Percentiles rank a stretch among this genome's conserved stretches.
Evolutionary conservation across 2,329 filamentous ascomycete genomes (phyloP).

Genomic region (Botrytis fragariae): DNA sequence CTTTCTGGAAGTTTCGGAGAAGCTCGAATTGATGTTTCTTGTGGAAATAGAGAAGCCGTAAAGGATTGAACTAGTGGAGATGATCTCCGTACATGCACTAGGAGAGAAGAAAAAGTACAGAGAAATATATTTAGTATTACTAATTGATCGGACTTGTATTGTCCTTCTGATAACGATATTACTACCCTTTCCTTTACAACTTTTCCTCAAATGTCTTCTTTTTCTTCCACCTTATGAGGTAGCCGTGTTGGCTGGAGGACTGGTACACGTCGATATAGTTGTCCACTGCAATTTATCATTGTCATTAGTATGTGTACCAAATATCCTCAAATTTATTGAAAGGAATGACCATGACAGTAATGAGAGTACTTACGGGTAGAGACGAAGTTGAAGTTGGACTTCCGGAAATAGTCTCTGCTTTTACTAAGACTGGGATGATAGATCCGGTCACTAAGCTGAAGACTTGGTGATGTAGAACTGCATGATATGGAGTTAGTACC

Average conservation of each 20-base stretch:
- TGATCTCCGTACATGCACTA: no score
- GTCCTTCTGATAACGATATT: no score
- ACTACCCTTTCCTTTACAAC: no score
- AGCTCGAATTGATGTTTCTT: no score
- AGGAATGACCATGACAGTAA: no score
- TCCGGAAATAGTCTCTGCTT: conserved; percentile 48
- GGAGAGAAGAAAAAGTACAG: no score
- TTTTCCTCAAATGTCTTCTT: background rate
- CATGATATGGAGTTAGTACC: background rate
- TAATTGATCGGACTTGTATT: no score
- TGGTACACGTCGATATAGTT: conserved; percentile 15
- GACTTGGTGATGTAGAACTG: conserved; percentile 55
- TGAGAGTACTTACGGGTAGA: conserved; percentile 1
- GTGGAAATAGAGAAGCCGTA: no score
- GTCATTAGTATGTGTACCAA: background rate
- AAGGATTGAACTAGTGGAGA: no score
- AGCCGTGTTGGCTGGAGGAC: conserved; percentile 14
- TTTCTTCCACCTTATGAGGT: background rate
- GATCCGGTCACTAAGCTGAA: conserved; percentile 64
- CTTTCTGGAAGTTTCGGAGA: no score
- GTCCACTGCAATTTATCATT: conserved; percentile 1
- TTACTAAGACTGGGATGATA: conserved; percentile 65
- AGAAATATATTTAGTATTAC: no score
- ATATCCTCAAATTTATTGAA: no score
- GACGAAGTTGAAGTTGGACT: conserved; percentile 11